phyloP scores from a whole-genome alignment of 73 alveolate genomes.

The Durusdinium trenchii region DNA sequence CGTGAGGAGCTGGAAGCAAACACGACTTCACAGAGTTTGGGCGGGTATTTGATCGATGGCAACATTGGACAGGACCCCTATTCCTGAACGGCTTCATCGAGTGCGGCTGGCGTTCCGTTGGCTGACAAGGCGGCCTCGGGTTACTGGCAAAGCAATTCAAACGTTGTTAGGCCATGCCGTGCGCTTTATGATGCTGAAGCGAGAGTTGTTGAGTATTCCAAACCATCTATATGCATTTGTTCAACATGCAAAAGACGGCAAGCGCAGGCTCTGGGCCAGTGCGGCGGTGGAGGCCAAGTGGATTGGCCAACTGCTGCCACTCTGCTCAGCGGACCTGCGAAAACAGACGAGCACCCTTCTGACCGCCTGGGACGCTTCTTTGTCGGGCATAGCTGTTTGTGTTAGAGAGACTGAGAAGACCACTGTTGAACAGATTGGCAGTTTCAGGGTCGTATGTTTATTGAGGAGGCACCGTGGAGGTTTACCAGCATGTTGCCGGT shows the following conservation, averaged over 20 bases:
- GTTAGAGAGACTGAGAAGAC: no score
- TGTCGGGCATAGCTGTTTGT: no score
- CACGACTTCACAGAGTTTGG: not conserved
- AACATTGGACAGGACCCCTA: not conserved
- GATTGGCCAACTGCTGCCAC: no score
- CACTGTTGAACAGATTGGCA: no score
- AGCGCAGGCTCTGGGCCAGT: not conserved
- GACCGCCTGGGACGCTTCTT: no score
- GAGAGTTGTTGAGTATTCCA: not conserved
- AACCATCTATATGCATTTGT: not conserved
- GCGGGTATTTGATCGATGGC: not conserved
- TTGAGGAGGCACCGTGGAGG: no score
- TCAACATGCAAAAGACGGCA: no score
- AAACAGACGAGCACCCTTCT: no score
- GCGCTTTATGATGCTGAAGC: not conserved
- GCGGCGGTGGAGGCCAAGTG: conserved; percentile 15
- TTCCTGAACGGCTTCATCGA: not conserved
- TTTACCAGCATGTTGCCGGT: no score
- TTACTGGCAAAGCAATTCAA: not conserved
- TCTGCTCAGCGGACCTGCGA: no score
- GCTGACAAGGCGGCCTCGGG: not conserved
- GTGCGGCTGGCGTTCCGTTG: not conserved
- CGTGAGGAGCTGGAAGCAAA: not conserved
- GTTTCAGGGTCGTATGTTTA: no score
- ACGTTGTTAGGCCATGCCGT: not conserved